These are phyloP conservation scores for Circinella umbellata DNA, from an alignment of 371 early-diverging fungal genomes.

Conservation along the genomic window DNA sequence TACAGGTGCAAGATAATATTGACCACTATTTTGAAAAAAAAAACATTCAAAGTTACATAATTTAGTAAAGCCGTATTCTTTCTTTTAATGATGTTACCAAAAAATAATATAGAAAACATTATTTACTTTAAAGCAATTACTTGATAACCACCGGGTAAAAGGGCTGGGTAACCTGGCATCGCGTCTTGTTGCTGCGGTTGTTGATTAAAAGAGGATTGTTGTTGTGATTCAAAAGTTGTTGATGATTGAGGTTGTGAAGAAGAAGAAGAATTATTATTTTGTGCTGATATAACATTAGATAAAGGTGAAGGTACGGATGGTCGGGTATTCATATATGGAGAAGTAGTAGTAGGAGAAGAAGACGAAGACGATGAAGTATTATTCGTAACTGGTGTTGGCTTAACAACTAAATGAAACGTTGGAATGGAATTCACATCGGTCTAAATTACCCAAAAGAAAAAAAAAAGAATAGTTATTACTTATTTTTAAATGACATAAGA, in stretches of 20 bases:
- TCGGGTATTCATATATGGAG: neutral
- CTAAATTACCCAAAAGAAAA: constrained; percentile 10
- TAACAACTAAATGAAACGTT: constrained; percentile 54
- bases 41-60: neutral
- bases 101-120: neutral
- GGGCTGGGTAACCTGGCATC: constrained; percentile 21
- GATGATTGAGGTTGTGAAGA: neutral
- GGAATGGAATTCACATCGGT: constrained; percentile 26
- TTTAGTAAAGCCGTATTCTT: no score
- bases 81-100: neutral
- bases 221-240: neutral
- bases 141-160: constrained; percentile 50
- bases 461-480: neutral
- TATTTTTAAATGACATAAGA: neutral
- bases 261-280: neutral
- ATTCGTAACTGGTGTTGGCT: constrained; percentile 28
- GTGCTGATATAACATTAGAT: neutral
- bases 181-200: constrained; percentile 9
- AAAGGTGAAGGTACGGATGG: neutral
- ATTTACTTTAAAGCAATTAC: constrained; percentile 47
- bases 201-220: neutral
- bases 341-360: no score
- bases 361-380: constrained; percentile 4
- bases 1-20: constrained; percentile 47
- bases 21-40: constrained; percentile 30